A percentile compares a stretch with the other conserved stretches of the same genome.
These are phyloP conservation scores for Fusarium bactridioides DNA, from an alignment of 2,329 filamentous ascomycete genomes.

Conservation along the genomic window DNA sequence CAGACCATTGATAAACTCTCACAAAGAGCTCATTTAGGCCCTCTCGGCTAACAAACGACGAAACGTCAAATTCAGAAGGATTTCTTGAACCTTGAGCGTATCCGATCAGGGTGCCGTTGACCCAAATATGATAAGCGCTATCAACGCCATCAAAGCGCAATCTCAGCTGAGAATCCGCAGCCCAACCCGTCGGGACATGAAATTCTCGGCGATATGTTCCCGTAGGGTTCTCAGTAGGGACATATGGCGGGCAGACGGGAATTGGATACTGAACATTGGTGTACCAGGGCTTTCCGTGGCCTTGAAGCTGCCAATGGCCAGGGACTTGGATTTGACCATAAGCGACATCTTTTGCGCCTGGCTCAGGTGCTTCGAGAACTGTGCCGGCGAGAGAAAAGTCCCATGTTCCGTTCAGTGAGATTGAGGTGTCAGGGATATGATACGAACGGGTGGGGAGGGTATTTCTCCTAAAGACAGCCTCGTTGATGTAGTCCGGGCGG, in stretches of 20 bases:
- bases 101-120: slow-evolving; percentile 70
- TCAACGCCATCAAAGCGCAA: slow-evolving; percentile 77
- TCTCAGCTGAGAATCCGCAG: slow-evolving; percentile 61
- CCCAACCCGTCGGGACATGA: slow-evolving; percentile 58
- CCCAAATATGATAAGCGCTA: slow-evolving; percentile 73
- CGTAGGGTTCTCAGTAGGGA: slow-evolving; percentile 70
- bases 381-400: slow-evolving; percentile 60
- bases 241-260: slow-evolving; percentile 69
- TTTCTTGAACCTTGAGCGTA: slow-evolving; percentile 76
- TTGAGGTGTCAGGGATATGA: slow-evolving; percentile 57
- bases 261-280: slow-evolving; percentile 74
- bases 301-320: slow-evolving; percentile 75
- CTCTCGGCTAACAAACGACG: slow-evolving; percentile 52
- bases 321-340: slow-evolving; percentile 64
- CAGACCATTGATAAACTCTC: slow-evolving; percentile 75
- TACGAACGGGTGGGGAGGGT: slow-evolving; percentile 61
- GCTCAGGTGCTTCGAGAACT: slow-evolving; percentile 55
- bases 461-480: slow-evolving; percentile 61
- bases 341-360: slow-evolving; percentile 56
- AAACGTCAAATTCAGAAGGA: slow-evolving; percentile 74
- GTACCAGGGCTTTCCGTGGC: slow-evolving; percentile 72
- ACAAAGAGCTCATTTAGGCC: slow-evolving; percentile 65
- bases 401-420: slow-evolving; percentile 65
- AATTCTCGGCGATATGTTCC: slow-evolving; percentile 69
- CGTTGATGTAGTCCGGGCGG: slow-evolving; percentile 58